These are phyloP conservation scores for Hordeum marinum DNA, from an alignment of 176 grass and related monocot species.

Conservation along the genomic window DNA sequence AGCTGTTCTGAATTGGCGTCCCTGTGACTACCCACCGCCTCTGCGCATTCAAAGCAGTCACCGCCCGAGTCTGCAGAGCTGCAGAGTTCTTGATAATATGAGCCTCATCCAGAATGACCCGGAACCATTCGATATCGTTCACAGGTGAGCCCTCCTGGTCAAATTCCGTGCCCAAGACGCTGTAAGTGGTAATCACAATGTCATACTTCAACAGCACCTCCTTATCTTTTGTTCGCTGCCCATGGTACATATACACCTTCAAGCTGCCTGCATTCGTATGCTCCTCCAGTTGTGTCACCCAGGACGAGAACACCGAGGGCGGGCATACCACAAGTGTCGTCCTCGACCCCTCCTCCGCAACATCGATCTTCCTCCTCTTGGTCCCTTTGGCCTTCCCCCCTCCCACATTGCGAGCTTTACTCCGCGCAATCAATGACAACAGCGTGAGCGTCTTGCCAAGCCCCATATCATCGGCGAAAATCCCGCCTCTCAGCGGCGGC, in stretches of 20 bases:
- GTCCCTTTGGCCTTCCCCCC: constrained; percentile 9
- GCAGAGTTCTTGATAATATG: constrained; percentile 90
- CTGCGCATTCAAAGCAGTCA: constrained; percentile 75
- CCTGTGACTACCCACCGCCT: constrained; percentile 90
- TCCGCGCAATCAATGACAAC: constrained; percentile 59
- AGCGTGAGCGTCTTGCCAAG: constrained; percentile 92
- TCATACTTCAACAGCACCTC: constrained; percentile 76
- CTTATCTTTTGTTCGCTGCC: constrained; percentile 56
- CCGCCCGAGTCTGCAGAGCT: constrained; percentile 75
- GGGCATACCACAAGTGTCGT: constrained; percentile 80
- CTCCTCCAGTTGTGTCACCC: constrained; percentile 93
- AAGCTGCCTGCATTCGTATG: constrained; percentile 56
- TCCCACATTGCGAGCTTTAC: constrained; percentile 29
- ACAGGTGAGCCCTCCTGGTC: constrained; percentile 49
- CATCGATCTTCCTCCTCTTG: constrained; percentile 48
- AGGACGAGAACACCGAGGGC: constrained; percentile 78
- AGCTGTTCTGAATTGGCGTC: constrained; percentile 91
- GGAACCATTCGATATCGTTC: constrained; percentile 74
- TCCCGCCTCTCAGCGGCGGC: constrained; percentile 58
- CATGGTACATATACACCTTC: constrained; percentile 90
- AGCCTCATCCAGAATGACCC: constrained; percentile 87
- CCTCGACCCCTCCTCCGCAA: constrained; percentile 9
- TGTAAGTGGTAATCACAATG: constrained; percentile 75
- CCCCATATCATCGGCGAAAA: constrained; percentile 97
- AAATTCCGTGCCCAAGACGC: constrained; percentile 64